These are phyloP conservation scores for Scutellospora calospora DNA, from an alignment of 371 early-diverging fungal genomes.

Conservation along the genomic window DNA sequence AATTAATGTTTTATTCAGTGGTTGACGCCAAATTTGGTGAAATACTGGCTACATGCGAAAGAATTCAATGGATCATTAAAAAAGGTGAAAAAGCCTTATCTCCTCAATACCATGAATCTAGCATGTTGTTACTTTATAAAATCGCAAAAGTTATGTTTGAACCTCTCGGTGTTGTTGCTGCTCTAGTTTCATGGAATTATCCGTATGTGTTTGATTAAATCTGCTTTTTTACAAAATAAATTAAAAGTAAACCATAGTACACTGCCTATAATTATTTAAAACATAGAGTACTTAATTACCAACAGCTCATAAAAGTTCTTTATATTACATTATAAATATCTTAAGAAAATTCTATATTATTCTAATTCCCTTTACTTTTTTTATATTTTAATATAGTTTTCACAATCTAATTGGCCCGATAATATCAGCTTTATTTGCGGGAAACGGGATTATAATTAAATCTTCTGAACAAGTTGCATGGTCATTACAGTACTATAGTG, in stretches of 20 bases:
- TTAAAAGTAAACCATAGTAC: too few relatives aligned
- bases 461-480: slow-evolving; percentile 88
- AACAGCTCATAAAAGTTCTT: too few relatives aligned
- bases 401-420: slow-evolving; percentile 86
- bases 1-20: slow-evolving; percentile 53
- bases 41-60: slow-evolving; percentile 81
- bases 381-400: slow-evolving; percentile 52
- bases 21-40: slow-evolving; percentile 89
- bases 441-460: slow-evolving; percentile 87
- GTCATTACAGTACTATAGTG: slow-evolving; percentile 70
- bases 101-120: slow-evolving; percentile 74
- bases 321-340: too few relatives aligned
- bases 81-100: slow-evolving; percentile 77
- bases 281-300: too few relatives aligned
- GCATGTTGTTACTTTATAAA: slow-evolving; percentile 82
- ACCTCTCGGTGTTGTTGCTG: slow-evolving; percentile 83
- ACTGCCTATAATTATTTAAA: slow-evolving; percentile 23
- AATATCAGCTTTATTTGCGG: slow-evolving; percentile 85
- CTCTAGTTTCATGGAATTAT: slow-evolving; percentile 87
- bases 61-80: slow-evolving; percentile 84
- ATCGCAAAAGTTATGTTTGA: slow-evolving; percentile 78
- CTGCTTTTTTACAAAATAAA: too few relatives aligned
- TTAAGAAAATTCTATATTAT: too few relatives aligned
- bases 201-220: slow-evolving; percentile 53
- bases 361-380: not conserved